Evolutionary conservation across 1,139 yeast genomes (phyloP), one percentile per base, ranked within the genome.

Genomic region (Geotrichum cucujoidarum): DNA sequence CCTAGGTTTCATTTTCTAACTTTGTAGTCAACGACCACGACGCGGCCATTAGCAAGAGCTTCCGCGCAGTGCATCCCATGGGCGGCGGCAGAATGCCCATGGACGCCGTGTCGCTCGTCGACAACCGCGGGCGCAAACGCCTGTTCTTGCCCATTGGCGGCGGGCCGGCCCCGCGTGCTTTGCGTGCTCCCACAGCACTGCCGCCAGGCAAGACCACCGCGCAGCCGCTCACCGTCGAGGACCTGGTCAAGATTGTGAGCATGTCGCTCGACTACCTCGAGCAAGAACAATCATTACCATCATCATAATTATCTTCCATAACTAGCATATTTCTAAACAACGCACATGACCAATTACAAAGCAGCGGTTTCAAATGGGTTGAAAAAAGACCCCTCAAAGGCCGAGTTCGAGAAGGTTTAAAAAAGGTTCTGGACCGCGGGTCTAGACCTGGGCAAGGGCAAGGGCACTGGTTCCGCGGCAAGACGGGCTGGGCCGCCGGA

Each of bases 21-120:
- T n/a, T 25, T 16, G 11, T 14, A 43, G 47, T 47, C 24, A n/a
- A 38, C 13, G 50, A 47, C 30, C 25, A 30, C 3, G 40, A 44
- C n/a, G 48, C 43, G 6, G n/a, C 5, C 17, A 16, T 47, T n/a
- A 31, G 35, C 18, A 31, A 27, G 11, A 33, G 29, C 3, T 22
- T 47, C 11, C 32, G 40, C n/a, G 50, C 44, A 6, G 43, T 33
- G 2, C 50, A 47, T 17, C 50, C 50, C 5, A 36, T 47, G 22
- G 50, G 48, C 21, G 50, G 50, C n/a, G 48, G 48, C 2, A 40
- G 30, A 34, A 30, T 31, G 20, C 48, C 48, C 4, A 30, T 47
- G 31, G 50, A 47, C 22, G 46, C 48, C 17, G 36, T 47, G 13
- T 47, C 44, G 1, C 39, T 47, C 17, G 17, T 47, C 21, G 50